A percentile compares a stretch with the other conserved stretches of the same genome.
Evolutionary conservation across 768 basidiomycete species (phyloP).

Genomic region (Tulasnella sp.): DNA sequence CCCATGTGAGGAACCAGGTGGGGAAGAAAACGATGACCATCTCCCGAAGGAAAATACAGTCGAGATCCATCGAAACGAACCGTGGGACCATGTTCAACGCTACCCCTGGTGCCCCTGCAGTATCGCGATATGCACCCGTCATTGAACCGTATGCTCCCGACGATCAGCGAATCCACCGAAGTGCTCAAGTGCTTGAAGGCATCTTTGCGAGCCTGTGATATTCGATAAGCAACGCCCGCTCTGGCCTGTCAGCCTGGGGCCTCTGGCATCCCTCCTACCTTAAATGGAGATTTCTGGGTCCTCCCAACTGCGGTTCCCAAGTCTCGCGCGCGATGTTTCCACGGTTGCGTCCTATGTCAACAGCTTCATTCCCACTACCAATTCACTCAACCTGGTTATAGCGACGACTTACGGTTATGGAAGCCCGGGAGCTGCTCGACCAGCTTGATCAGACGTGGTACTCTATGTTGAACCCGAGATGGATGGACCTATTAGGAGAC

Average conservation of each 20-base stretch:
- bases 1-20: conserved; percentile 89
- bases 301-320: not conserved
- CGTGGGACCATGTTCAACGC: too few species aligned
- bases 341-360: not conserved
- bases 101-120: too few species aligned
- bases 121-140: too few species aligned
- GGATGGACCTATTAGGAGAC: conserved; percentile 70
- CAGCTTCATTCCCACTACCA: not conserved
- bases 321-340: too few species aligned
- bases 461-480: conserved; percentile 35
- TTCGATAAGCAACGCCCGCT: too few species aligned
- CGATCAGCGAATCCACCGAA: too few species aligned
- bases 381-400: not conserved
- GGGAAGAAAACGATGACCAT: conserved; percentile 79
- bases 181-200: too few species aligned
- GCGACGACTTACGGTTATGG: not conserved
- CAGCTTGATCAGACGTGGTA: not conserved
- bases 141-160: too few species aligned
- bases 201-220: too few species aligned
- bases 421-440: not conserved
- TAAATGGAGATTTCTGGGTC: not conserved
- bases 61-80: not conserved
- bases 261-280: not conserved
- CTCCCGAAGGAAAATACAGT: conserved; percentile 71
- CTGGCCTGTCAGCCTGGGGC: not conserved